A percentile compares a stretch with the other conserved stretches of the same genome.
Conservation (phyloP, 495 filamentous ascomycete species). For the Pseudomonodictys pantanalensis region DNA sequence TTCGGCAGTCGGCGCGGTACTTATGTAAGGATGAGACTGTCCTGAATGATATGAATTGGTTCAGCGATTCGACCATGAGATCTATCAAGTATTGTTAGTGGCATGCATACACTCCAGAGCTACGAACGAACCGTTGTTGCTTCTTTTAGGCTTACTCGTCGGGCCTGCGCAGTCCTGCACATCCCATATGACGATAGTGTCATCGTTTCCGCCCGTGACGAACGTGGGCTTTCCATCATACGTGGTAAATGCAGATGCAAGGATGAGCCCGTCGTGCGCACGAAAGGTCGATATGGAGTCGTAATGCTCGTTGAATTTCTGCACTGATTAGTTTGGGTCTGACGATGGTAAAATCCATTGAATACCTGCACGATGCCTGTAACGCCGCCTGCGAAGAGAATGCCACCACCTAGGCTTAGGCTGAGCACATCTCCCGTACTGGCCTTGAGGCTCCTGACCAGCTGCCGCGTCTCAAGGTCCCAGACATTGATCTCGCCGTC, state of each 20-base stretch:
- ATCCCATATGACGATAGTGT: conserved; percentile 84
- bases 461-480: conserved; percentile 93
- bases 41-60: conserved; percentile 81
- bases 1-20: conserved; percentile 83
- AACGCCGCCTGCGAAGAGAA: conserved; percentile 78
- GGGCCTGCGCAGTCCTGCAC: conserved; percentile 55
- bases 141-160: conserved; percentile 48
- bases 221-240: conserved; percentile 69
- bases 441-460: conserved; percentile 75
- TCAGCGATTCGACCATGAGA: conserved; percentile 77
- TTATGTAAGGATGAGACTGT: conserved; percentile 83
- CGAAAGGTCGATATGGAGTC: conserved; percentile 79
- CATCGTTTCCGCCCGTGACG: conserved; percentile 94
- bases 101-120: background rate
- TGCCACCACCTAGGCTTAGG: conserved; percentile 75
- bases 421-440: conserved; percentile 83
- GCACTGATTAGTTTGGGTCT: background rate
- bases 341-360: background rate
- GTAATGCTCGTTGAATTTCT: conserved; percentile 86
- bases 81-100: conserved; percentile 46
- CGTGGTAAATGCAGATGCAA: conserved; percentile 75
- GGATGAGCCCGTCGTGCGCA: conserved; percentile 79
- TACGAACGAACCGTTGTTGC: conserved; percentile 55
- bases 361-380: conserved; percentile 77
- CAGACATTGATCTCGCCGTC: conserved; percentile 94